Base-by-base conservation (phyloP, 2,329 filamentous ascomycete genomes). In the Calonectria fujianensis region DNA sequence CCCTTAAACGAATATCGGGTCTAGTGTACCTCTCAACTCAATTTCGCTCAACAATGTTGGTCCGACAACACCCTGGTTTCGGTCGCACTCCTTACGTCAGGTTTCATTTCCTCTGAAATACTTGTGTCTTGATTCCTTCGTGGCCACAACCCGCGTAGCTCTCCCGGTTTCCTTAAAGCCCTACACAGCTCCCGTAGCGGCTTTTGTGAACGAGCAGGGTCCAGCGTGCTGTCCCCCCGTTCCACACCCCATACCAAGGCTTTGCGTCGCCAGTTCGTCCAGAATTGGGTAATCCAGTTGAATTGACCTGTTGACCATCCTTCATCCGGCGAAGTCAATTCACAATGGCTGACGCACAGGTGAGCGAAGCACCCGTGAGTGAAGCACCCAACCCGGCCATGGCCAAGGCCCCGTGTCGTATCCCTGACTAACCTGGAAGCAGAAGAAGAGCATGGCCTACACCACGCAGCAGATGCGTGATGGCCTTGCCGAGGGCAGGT, bases 41-140 rank as follows among this genome's bases (percentile, higher is more conserved):
- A 61, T 61, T 61, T 61, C 57, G 57, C 57, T 61, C 57, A 61
- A 61, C 57, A 61, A 61, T 61, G 35, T 61, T 61, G 57, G 57
- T 61, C 57, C 35, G 57, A 9, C 57, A 24, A 14, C 35, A 61
- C 57, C 57, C 57, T 61, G 14, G 57, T 61, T 39, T n/a, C 57
- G 11, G 54, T 61, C 57, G 57, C 57, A 61, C 57, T 39, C 27
- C 57, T 61, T 61, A 61, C 57, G 57, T 61, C 57, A 61, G 35
- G 57, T 39, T 39, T 61, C 57, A 61, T 61, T 61, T 61, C 57
- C 35, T 61, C 57, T 61, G 57, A 61, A 61, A 61, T 61, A 61
- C 24, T 24, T 5, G 2, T 61, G 57, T 61, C 57, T 61, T 24
- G 57, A 37, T 18, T 61, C n/a, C 13, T 27, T 41, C 57, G 2